A percentile compares a stretch with the other conserved stretches of the same genome.
Conservation (phyloP, 768 basidiomycete genomes). For the Boletus pseudo-olivaceus region DNA sequence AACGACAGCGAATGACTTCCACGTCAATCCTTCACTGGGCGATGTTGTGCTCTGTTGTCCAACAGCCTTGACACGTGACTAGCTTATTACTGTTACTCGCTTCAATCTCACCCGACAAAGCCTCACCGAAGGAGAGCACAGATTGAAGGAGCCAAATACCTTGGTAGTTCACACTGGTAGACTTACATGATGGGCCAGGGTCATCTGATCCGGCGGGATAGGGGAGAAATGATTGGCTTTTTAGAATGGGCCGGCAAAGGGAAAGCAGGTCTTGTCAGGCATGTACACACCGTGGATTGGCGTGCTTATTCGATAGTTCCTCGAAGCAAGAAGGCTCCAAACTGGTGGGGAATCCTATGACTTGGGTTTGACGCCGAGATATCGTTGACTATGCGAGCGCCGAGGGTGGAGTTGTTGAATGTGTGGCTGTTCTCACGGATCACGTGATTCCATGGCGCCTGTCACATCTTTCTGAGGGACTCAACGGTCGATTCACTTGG, state of each 20-base stretch:
- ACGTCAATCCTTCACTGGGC: constrained; percentile 15
- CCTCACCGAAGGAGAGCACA: neutral
- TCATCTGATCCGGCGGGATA: neutral
- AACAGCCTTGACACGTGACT: constrained; percentile 16
- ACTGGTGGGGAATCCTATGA: no score
- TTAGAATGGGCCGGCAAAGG: neutral
- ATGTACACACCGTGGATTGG: neutral
- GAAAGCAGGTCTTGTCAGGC: neutral
- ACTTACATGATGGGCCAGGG: neutral
- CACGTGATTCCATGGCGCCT: constrained; percentile 20
- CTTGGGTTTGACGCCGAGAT: neutral
- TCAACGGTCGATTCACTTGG: neutral
- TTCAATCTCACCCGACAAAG: neutral
- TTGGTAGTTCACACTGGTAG: neutral
- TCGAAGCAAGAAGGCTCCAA: no score
- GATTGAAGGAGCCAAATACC: no score
- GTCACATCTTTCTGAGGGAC: neutral
- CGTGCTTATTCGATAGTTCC: neutral
- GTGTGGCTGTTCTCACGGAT: constrained; percentile 13
- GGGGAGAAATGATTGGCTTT: no score
- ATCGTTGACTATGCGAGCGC: no score
- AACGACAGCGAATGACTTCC: neutral
- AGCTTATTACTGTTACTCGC: no score
- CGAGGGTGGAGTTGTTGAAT: neutral
- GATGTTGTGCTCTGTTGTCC: constrained; percentile 23